Evolutionary conservation across 108 stramenopile genomes (phyloP).

Genomic region (Aurantiochytrium sp.): DNA sequence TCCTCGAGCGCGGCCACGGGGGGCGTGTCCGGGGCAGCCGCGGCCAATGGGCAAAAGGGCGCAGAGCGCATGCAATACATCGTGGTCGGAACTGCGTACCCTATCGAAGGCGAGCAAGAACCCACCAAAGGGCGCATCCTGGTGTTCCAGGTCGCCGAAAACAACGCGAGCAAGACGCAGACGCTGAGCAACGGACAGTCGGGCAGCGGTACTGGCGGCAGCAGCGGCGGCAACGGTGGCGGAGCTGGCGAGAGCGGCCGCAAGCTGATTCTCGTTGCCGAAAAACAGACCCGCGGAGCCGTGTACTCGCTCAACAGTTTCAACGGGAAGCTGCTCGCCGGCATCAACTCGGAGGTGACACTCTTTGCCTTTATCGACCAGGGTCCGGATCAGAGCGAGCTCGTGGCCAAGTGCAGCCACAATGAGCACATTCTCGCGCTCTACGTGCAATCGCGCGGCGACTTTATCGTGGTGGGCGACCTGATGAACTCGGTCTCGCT

Average conservation of each 20-base stretch:
- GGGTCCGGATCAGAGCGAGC: constrained; percentile 34
- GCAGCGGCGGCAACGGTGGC: constrained; percentile 37
- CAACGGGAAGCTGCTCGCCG: constrained; percentile 52
- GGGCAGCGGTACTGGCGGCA: background rate
- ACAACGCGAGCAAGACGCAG: constrained; percentile 44
- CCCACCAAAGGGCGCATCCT: constrained; percentile 81
- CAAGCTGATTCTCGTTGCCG: constrained; percentile 63
- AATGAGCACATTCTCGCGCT: constrained; percentile 91
- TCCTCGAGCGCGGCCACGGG: background rate
- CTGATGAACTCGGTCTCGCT: constrained; percentile 89
- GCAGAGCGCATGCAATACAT: constrained; percentile 50
- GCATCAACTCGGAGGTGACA: constrained; percentile 51
- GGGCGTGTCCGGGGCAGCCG: background rate
- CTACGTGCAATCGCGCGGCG: constrained; percentile 71
- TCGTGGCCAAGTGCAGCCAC: constrained; percentile 63
- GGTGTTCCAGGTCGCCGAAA: constrained; percentile 67
- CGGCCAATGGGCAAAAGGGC: background rate
- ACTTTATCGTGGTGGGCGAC: constrained; percentile 89
- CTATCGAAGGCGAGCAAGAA: constrained; percentile 82
- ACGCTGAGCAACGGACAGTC: too few species aligned
- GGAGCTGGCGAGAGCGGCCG: constrained; percentile 71
- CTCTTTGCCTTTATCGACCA: constrained; percentile 32
- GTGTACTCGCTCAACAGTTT: constrained; percentile 48
- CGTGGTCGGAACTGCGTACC: constrained; percentile 85
- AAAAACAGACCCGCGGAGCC: constrained; percentile 49